phyloP scores from a whole-genome alignment of 2,329 filamentous ascomycete genomes.

The Tolypocladium guangdongense region DNA sequence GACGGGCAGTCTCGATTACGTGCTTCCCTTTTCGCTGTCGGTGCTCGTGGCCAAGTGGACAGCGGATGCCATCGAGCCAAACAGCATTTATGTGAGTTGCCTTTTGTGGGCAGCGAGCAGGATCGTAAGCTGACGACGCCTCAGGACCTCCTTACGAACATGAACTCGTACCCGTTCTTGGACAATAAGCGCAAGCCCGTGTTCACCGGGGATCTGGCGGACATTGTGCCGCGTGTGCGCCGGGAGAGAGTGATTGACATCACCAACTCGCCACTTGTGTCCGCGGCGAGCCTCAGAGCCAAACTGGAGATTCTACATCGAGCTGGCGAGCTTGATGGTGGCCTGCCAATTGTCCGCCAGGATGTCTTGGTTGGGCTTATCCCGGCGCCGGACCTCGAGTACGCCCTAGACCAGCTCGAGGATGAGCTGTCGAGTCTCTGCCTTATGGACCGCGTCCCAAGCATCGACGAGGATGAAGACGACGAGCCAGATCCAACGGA shows the following conservation, averaged over 20 bases:
- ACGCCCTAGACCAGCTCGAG: slow-evolving; percentile 72
- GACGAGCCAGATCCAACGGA: slow-evolving; percentile 59
- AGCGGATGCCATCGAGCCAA: slow-evolving; percentile 84
- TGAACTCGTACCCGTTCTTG: slow-evolving; percentile 97
- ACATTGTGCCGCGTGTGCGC: slow-evolving; percentile 70
- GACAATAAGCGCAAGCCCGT: slow-evolving; percentile 90
- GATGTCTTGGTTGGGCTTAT: slow-evolving; percentile 80
- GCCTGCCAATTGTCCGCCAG: slow-evolving; percentile 73
- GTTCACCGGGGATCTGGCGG: slow-evolving; percentile 78
- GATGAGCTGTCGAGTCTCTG: slow-evolving; percentile 67
- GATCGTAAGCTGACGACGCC: slow-evolving; percentile 5
- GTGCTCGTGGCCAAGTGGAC: slow-evolving; percentile 98
- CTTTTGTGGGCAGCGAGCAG: neutral
- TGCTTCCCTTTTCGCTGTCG: slow-evolving; percentile 84
- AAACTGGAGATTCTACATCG: slow-evolving; percentile 76
- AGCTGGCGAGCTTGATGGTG: slow-evolving; percentile 84
- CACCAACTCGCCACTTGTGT: slow-evolving; percentile 66
- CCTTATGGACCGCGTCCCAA: slow-evolving; percentile 63
- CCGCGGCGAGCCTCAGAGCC: slow-evolving; percentile 61
- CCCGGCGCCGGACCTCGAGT: slow-evolving; percentile 87
- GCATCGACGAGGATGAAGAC: slow-evolving; percentile 53
- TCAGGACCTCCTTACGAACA: slow-evolving; percentile 81
- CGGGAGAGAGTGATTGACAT: slow-evolving; percentile 81
- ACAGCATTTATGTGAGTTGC: slow-evolving; percentile 72
- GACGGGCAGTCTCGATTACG: slow-evolving; percentile 89